These are phyloP conservation scores for Vairimorpha necatrix DNA, from an alignment of 371 early-diverging fungal species.

Conservation along the genomic window DNA sequence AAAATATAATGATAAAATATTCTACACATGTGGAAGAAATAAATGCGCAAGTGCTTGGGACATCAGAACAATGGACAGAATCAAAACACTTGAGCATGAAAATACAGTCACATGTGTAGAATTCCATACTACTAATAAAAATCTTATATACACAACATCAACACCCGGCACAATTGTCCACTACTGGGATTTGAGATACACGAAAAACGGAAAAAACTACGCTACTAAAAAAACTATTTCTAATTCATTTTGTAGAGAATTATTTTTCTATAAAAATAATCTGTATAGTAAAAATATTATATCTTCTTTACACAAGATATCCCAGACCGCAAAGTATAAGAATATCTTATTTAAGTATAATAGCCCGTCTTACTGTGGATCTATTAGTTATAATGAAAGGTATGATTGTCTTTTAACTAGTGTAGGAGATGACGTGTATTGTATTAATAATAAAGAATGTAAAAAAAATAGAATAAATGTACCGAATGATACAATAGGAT, in stretches of 20 bases:
- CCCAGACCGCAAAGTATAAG: not conserved
- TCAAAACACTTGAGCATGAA: not conserved
- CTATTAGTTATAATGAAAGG: not conserved
- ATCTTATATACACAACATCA: slow-evolving; percentile 20
- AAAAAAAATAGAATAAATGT: not conserved
- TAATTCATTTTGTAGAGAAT: not conserved
- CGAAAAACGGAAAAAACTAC: slow-evolving; percentile 7
- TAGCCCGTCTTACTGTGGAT: not conserved
- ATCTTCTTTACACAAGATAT: slow-evolving; percentile 7
- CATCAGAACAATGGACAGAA: not conserved
- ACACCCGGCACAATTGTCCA: slow-evolving; percentile 19
- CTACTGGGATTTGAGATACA: slow-evolving; percentile 23
- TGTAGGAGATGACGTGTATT: not conserved
- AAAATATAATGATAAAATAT: not conserved
- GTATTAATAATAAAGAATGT: not conserved
- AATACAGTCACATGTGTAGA: not conserved
- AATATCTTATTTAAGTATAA: not conserved
- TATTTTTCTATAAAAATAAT: not conserved
- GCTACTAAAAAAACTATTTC: not conserved
- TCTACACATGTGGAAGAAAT: not conserved
- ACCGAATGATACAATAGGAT: not conserved
- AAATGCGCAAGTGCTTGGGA: not conserved
- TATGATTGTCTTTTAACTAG: not conserved
- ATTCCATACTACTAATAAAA: not conserved
- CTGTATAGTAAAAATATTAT: not conserved